These are phyloP conservation scores for Candida sanyaensis DNA, from an alignment of 1,139 yeast species.

Conservation along the genomic window DNA sequence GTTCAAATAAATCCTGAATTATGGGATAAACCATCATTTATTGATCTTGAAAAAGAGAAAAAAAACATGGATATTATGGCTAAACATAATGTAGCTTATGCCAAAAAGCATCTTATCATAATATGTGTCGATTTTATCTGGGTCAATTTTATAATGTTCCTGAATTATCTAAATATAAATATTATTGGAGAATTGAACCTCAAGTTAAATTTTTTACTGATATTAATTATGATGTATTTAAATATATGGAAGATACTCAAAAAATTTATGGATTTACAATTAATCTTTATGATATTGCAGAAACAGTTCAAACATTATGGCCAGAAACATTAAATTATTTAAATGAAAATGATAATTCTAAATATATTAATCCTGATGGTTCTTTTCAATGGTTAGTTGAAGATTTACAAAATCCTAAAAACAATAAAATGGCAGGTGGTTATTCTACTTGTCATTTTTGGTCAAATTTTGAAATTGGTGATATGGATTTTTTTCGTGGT, in stretches of 20 bases:
- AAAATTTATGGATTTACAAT: slow-evolving; percentile 73
- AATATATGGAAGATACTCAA: slow-evolving; percentile 63
- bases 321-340: slow-evolving; percentile 65
- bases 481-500: slow-evolving; percentile 73
- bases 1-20: slow-evolving; percentile 54
- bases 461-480: slow-evolving; percentile 84
- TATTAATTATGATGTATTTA: slow-evolving; percentile 74
- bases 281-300: slow-evolving; percentile 66
- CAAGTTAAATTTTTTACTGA: slow-evolving; percentile 65
- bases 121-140: slow-evolving; percentile 69
- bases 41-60: slow-evolving; percentile 47
- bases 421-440: slow-evolving; percentile 54
- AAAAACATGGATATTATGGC: slow-evolving; percentile 41
- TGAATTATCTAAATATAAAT: slow-evolving; percentile 47
- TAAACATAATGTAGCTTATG: slow-evolving; percentile 60
- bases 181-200: slow-evolving; percentile 88
- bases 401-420: slow-evolving; percentile 59
- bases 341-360: slow-evolving; percentile 55
- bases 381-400: slow-evolving; percentile 77
- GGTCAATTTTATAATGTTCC: slow-evolving; percentile 65
- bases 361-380: slow-evolving; percentile 58
- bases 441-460: slow-evolving; percentile 88
- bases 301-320: slow-evolving; percentile 65
- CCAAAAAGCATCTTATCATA: slow-evolving; percentile 67
- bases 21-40: slow-evolving; percentile 67